phyloP scores from a whole-genome alignment of 2,329 filamentous ascomycete genomes.

The Colletotrichum echinochloae region DNA sequence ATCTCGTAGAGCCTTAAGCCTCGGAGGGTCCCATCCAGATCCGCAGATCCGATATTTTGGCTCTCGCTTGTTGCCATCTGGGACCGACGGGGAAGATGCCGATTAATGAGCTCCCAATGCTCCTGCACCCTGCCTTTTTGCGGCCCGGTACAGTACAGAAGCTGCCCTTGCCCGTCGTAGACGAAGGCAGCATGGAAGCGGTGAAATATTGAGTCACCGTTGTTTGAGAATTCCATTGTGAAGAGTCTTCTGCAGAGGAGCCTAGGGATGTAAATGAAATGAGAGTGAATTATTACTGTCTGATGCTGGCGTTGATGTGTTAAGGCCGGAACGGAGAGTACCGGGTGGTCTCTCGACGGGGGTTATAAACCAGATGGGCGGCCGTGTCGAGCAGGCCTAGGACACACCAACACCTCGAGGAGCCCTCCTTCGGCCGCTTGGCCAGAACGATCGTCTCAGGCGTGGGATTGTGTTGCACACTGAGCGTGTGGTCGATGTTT shows the following conservation, averaged over 20 bases:
- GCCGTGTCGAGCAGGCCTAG: not conserved
- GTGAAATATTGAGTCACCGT: slow-evolving; percentile 38
- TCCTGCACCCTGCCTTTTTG: slow-evolving; percentile 22
- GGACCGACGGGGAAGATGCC: slow-evolving; percentile 17
- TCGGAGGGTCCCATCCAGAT: slow-evolving; percentile 16
- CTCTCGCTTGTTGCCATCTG: slow-evolving; percentile 8
- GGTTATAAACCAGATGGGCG: slow-evolving; percentile 18
- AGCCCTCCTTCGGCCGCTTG: not conserved
- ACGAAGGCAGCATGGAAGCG: slow-evolving; percentile 37
- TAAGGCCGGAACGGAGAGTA: slow-evolving; percentile 5
- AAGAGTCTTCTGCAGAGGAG: not conserved
- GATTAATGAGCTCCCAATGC: slow-evolving; percentile 23
- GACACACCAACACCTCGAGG: not conserved
- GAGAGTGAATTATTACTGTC: slow-evolving; percentile 17
- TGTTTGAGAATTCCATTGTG: slow-evolving; percentile 39
- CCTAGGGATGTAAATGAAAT: not conserved
- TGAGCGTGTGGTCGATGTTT: not conserved
- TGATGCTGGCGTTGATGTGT: not conserved
- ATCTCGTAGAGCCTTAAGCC: slow-evolving; percentile 30
- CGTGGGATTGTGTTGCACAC: slow-evolving; percentile 13
- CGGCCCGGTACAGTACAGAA: slow-evolving; percentile 28
- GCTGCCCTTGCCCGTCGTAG: slow-evolving; percentile 34
- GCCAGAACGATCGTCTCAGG: not conserved
- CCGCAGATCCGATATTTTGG: slow-evolving; percentile 8
- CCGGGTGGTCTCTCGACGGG: not conserved